Evolutionary conservation across 306 rosid genomes (phyloP).

Genomic region (Dalbergia oliveri): DNA sequence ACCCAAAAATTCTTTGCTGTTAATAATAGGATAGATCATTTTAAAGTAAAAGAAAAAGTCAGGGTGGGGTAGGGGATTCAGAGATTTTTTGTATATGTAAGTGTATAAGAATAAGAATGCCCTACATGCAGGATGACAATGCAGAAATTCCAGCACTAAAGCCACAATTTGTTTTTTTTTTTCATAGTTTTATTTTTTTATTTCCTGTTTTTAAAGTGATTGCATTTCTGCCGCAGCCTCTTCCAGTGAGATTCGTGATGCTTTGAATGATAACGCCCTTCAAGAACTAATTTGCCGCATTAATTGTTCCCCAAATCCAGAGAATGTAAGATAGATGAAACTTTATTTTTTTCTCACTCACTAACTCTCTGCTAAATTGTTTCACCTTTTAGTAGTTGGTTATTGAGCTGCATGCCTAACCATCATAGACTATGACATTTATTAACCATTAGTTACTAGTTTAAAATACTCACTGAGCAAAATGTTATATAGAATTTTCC

Average conservation of each 20-base stretch:
- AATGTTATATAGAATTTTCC: not conserved
- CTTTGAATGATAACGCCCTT: conserved; percentile 69
- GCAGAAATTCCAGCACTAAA: conserved; percentile 16
- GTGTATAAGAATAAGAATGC: not conserved
- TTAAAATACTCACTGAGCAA: not conserved
- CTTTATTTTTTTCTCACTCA: not conserved
- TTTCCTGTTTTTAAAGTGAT: not conserved
- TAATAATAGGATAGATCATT: not conserved
- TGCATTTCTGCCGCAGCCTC: conserved; percentile 67
- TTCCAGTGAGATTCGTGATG: conserved; percentile 69
- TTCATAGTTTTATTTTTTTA: not conserved
- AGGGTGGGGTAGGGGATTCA: not conserved
- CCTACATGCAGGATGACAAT: not conserved
- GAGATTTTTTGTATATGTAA: not conserved
- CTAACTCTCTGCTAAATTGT: not conserved
- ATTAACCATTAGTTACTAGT: conserved; percentile 15
- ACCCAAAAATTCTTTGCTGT: not conserved
- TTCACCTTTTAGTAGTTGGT: not conserved
- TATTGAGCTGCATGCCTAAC: not conserved
- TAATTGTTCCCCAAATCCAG: conserved; percentile 69
- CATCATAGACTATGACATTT: not conserved
- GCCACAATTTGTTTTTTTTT: not conserved
- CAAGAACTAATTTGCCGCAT: conserved; percentile 65
- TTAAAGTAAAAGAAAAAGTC: not conserved
- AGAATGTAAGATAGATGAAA: conserved; percentile 57